Base-by-base conservation (phyloP, 352 stramenopile species). In the Aphanomyces cochlioides region DNA sequence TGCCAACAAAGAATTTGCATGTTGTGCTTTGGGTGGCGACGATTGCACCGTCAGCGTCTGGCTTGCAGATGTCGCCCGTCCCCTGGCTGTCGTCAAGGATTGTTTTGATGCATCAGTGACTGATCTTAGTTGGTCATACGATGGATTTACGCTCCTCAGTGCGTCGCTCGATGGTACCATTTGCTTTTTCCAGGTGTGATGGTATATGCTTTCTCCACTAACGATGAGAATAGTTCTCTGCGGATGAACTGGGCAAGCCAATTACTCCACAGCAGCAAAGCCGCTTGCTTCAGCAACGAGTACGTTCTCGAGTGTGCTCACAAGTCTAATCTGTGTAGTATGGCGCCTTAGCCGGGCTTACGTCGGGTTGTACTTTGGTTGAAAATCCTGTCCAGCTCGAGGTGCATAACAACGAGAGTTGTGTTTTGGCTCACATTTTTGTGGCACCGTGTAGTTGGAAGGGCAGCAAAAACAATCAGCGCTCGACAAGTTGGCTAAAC, bases 1-100 rank as follows among this genome's bases (percentile, higher is more conserved):
- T 56, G 61, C 73, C 0, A 82, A 95, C n/a, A 90, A 90, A 45
- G 82, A 92, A 48, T 93, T 92, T 73, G 84, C 88, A 10, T 95
- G 88, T 48, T 95, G 88, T 74, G 88, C 86, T 2, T 76, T 95
- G 7, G 88, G 88, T 34, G 83, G 85, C 4, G 84, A 95, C 15
- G 88, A 95, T 47, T 87, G 85, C 38, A 93, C 88, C 34, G 80
- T 95, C 37, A 95, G 84, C 57, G 89, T 95, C 45, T 95, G 88
- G 88, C 74, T 94, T 10, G 84, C 88, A 28, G 84, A 95, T 67
- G 73, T 92, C 43, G 76, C 85, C 39, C 83, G 88, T 2, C 88
- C 88, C 7, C 70, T 95, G 5, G 83, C 84, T 0, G 88, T 93
- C 34, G 77, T 95, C 60, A 90, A 90, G 48, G 80, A 91, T 72